Evolutionary conservation across 768 basidiomycete species (phyloP).

Genomic region (Phylloporus scabripes): DNA sequence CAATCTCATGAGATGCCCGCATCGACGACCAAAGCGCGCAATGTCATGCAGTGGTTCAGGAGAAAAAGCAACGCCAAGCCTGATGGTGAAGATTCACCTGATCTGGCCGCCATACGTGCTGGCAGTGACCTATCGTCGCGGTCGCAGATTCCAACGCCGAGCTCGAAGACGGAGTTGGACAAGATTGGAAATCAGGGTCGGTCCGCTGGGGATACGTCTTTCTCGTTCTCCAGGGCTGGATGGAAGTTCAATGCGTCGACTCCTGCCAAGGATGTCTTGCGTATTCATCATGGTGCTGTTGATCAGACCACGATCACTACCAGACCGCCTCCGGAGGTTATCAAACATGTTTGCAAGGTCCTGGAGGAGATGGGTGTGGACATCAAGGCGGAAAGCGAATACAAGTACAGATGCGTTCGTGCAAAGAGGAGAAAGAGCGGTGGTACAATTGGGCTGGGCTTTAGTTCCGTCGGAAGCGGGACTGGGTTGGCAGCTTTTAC

Average conservation of each 20-base stretch:
- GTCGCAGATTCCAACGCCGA: slow-evolving; percentile 28
- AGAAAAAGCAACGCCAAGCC: slow-evolving; percentile 51
- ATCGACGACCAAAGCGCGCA: slow-evolving; percentile 83
- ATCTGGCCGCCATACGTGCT: slow-evolving; percentile 9
- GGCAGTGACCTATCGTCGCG: slow-evolving; percentile 25
- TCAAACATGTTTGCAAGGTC: slow-evolving; percentile 75
- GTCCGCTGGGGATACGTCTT: slow-evolving; percentile 26
- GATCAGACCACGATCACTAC: slow-evolving; percentile 88
- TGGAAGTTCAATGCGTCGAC: slow-evolving; percentile 32
- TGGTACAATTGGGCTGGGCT: slow-evolving; percentile 37
- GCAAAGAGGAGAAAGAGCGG: slow-evolving; percentile 64
- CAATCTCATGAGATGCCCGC: slow-evolving; percentile 46
- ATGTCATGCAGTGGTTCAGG: slow-evolving; percentile 99
- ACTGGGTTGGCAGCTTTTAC: slow-evolving; percentile 66
- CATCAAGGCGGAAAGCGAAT: slow-evolving; percentile 82
- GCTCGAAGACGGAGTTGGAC: slow-evolving; percentile 21
- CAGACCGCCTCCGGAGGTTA: slow-evolving; percentile 77
- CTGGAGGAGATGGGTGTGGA: slow-evolving; percentile 89
- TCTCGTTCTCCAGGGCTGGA: slow-evolving; percentile 36
- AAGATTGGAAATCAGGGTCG: slow-evolving; percentile 18
- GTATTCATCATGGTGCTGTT: slow-evolving; percentile 88
- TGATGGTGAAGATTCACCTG: slow-evolving; percentile 22
- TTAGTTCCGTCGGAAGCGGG: slow-evolving; percentile 34
- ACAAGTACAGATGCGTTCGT: slow-evolving; percentile 81
- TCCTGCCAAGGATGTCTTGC: slow-evolving; percentile 46